Evolutionary conservation across 768 basidiomycete genomes (phyloP), one percentile per base, ranked within the genome.

Genomic region (Kwoniella dejecticola): DNA sequence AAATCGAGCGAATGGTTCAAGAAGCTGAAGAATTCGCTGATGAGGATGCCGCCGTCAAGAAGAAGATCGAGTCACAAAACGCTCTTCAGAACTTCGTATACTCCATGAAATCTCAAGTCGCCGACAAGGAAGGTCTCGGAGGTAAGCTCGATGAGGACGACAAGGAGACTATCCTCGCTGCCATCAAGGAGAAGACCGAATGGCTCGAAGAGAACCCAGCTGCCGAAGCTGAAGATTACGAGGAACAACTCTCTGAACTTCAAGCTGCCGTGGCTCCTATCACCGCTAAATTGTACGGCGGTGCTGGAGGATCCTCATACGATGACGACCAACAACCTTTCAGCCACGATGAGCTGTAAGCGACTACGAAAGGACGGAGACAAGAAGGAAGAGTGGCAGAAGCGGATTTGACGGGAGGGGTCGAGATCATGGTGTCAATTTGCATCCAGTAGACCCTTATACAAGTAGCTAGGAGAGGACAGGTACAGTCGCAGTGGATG

Each of bases 1-100:
- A 97, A 78, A 97, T 97, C 64, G 94, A 98, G 80, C 89, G 92
- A 78, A 98, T 98, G 94, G 91, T 97, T 44, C 77, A 80, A 63
- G 94, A 96, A 53, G 94, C 94, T 56, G 93, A 95, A 86, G 87
- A 92, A 74, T 94, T 67, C 46, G 75, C 75, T 53, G 77, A 78
- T 62, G 77, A 78, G 62, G 77, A 78, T 52, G 77, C 75, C 21
- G 75, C 72, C n/a, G 60, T 80, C 71, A 76, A 76, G 75, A 81
- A 81, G 80, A 78, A 71, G 72, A 77, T 81, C 58, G 81, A 82
- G 68, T 69, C 81, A 36, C 71, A 76, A 62, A 79, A 80, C 73
- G 48, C 64, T 19, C 65, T 80, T 27, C 79, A 78, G 66, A 77
- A 68, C 74, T 49, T 52, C 66, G 66, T 94, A 67, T 95, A 88